Evolutionary conservation across 176 grass and related monocot genomes (phyloP).

Genomic region (Saccharum officinarum): DNA sequence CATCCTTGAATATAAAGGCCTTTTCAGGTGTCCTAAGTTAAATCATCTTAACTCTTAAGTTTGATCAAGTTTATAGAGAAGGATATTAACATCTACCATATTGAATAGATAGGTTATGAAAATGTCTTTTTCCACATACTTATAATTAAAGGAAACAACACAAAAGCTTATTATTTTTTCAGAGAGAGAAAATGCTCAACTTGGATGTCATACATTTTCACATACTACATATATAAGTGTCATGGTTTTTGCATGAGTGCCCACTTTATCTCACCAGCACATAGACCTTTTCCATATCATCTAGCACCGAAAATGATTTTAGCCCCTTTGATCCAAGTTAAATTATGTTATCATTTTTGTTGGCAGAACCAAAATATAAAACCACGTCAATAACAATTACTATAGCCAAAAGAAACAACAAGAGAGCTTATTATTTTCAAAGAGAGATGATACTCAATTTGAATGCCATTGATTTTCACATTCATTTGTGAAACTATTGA

Average conservation of each 20-base stretch:
- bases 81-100: neutral
- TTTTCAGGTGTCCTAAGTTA: neutral
- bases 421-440: neutral
- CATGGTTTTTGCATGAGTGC: too few relatives aligned
- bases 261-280: too few relatives aligned
- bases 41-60: neutral
- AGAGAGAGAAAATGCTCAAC: too few relatives aligned
- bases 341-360: too few relatives aligned
- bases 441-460: neutral
- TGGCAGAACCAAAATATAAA: neutral
- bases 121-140: too few relatives aligned
- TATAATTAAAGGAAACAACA: too few relatives aligned
- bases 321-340: too few relatives aligned
- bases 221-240: too few relatives aligned
- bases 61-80: neutral
- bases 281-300: too few relatives aligned
- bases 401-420: neutral
- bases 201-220: too few relatives aligned
- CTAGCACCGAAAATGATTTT: too few relatives aligned
- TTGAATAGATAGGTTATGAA: neutral
- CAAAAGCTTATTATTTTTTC: too few relatives aligned
- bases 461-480: neutral
- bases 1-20: neutral
- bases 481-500: neutral
- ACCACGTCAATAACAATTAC: neutral